phyloP scores from a whole-genome alignment of 495 filamentous ascomycete species.

The Trichoderma erinaceum region DNA sequence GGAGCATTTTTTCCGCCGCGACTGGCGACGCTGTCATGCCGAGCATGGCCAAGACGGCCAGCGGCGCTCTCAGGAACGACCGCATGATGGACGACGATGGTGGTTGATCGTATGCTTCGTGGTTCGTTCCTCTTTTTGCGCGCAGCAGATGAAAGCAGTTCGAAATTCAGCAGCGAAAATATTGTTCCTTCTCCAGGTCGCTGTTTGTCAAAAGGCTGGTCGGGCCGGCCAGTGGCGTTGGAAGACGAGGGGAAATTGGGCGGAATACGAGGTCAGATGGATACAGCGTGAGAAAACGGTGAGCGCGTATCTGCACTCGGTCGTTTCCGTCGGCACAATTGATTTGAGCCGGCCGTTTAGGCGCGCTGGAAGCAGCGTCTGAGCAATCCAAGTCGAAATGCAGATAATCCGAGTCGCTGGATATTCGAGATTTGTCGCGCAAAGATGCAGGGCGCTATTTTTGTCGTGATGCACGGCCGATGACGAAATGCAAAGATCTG shows the following conservation, averaged over 20 bases:
- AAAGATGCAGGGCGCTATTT: background rate
- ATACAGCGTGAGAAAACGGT: background rate
- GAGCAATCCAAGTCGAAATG: background rate
- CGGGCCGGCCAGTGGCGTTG: background rate
- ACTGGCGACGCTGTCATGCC: slow-evolving; percentile 25
- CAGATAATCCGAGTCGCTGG: too few species aligned
- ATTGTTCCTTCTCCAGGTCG: background rate
- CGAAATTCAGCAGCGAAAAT: background rate
- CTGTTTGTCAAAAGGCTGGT: background rate
- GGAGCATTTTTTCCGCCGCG: slow-evolving; percentile 41
- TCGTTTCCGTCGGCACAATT: background rate
- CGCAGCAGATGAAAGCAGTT: background rate
- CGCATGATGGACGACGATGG: slow-evolving; percentile 26
- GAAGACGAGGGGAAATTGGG: background rate
- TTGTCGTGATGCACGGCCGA: slow-evolving; percentile 9
- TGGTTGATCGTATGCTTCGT: background rate
- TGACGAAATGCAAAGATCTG: slow-evolving; percentile 11
- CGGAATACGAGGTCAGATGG: slow-evolving; percentile 6
- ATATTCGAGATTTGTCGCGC: background rate
- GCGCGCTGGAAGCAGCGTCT: background rate
- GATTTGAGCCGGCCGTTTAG: background rate
- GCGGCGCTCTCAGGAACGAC: slow-evolving; percentile 27
- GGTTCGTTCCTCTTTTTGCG: background rate
- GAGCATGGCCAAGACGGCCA: slow-evolving; percentile 32
- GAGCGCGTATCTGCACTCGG: background rate